phyloP scores from a whole-genome alignment of 495 filamentous ascomycete species.

The Aspergillus biplanus region DNA sequence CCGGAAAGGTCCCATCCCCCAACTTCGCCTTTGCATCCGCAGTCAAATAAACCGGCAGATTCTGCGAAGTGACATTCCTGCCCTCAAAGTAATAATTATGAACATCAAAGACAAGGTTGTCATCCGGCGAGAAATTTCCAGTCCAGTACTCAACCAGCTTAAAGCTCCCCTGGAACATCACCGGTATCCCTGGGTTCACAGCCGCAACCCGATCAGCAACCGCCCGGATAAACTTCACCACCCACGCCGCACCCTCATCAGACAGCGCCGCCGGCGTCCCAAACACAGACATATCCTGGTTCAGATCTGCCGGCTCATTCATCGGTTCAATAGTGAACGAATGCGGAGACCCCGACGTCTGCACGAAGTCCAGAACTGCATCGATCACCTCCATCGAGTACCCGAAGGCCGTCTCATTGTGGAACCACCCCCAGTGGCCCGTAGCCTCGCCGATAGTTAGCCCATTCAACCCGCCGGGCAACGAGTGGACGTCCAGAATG shows the following conservation, averaged over 20 bases:
- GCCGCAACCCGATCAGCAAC: constrained; percentile 27
- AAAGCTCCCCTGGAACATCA: constrained; percentile 38
- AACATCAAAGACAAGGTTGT: constrained; percentile 37
- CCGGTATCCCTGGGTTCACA: constrained; percentile 25
- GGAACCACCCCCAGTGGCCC: constrained; percentile 35
- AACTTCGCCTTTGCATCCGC: constrained; percentile 24
- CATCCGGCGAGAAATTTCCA: constrained; percentile 19
- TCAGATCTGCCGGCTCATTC: constrained; percentile 34
- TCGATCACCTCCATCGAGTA: constrained; percentile 35
- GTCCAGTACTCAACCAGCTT: constrained; percentile 32
- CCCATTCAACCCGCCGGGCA: constrained; percentile 36
- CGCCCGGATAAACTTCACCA: constrained; percentile 32
- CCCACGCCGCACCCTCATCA: constrained; percentile 30
- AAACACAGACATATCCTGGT: constrained; percentile 30
- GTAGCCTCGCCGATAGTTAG: constrained; percentile 36
- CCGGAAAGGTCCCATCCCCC: constrained; percentile 36
- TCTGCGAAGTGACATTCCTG: constrained; percentile 29
- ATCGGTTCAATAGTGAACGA: constrained; percentile 28
- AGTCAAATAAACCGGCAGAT: constrained; percentile 26
- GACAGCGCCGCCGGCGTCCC: constrained; percentile 36
- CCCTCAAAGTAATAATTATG: constrained; percentile 38
- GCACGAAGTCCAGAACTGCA: constrained; percentile 29
- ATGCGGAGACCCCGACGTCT: constrained; percentile 30
- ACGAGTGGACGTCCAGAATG: constrained; percentile 37
- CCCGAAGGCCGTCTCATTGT: constrained; percentile 32